Evolutionary conservation across 202 grass and related monocot genomes (phyloP), one percentile per base, ranked within the genome.

Genomic region (Musa balbisiana): DNA sequence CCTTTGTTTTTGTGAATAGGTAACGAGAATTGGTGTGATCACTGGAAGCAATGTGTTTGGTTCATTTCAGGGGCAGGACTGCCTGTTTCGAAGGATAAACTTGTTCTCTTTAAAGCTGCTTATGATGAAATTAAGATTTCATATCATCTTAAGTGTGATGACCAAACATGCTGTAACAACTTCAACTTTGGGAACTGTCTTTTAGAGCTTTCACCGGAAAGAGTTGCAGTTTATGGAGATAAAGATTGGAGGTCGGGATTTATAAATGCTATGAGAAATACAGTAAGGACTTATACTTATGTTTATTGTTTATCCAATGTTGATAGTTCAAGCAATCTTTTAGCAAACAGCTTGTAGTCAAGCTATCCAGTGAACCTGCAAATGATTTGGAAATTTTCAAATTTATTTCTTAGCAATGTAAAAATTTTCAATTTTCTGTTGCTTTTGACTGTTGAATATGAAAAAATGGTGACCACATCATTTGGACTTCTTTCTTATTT

Each of bases 21-120:
- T 76, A 77, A 51, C 19, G 84, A 87, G 64, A 80, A 89, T 73
- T 97, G 93, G 93, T 97, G 93, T 65, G 84, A 97, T 76, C 93
- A 97, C 51, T 97, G 93, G 93, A 97, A 97, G 83, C 90, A 97
- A 49, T 97, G 93, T 87, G 78, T 97, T 77, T 97, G 93, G 93
- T 92, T 92, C 71, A 83, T 83, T 84, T 78, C 83, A 76, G 88
- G 81, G 24, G 79, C 55, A 68, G 75, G 88, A 62, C 22, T 83
- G 69, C 70, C 56, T 53, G 60, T 81, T 73, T 79, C 55, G 22
- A 85, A 85, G 67, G 84, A 88, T 81, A 78, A 91, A 87, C 49
- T 15, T 84, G 64, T 97, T 87, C 82, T 73, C 69, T 72, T 93
- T 62, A 87, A 55, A 62, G 93, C 93, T 84, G 84, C 73, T 74